Conservation (phyloP, 345 rosid species). For the Populus simonii region DNA sequence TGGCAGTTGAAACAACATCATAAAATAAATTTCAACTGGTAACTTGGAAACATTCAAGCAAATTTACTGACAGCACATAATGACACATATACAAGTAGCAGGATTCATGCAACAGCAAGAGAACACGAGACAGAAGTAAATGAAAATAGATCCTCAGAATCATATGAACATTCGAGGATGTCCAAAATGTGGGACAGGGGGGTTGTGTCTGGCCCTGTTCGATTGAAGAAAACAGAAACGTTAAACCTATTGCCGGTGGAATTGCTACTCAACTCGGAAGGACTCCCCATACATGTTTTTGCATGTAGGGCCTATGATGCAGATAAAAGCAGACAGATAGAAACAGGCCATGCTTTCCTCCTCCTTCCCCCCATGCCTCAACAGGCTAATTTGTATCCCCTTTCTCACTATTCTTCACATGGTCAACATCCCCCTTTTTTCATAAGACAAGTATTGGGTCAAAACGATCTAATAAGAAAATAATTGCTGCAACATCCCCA, state of each 20-base stretch:
- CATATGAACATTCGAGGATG: not conserved
- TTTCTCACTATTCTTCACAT: conserved; percentile 5
- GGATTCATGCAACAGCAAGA: not conserved
- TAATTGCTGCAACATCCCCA: not conserved
- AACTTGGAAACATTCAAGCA: not conserved
- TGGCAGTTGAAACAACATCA: not conserved
- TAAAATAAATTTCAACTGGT: not conserved
- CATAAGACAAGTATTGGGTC: conserved; percentile 5
- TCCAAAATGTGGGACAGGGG: not conserved
- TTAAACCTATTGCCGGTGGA: not conserved
- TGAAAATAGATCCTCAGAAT: not conserved
- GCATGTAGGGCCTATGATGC: conserved; percentile 26
- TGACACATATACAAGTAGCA: not conserved
- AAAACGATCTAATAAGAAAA: conserved; percentile 15
- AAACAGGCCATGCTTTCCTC: conserved; percentile 30
- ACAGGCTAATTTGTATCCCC: conserved; percentile 22
- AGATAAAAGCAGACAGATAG: conserved; percentile 31
- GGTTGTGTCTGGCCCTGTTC: not conserved
- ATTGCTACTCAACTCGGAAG: not conserved
- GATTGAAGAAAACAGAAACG: not conserved
- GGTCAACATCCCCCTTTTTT: not conserved
- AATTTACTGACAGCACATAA: not conserved
- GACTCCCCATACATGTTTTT: not conserved
- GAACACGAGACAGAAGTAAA: not conserved
- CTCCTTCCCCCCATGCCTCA: conserved; percentile 25